These are phyloP conservation scores for Nicotiana obtusifolia DNA, from an alignment of 257 asterid genomes.

Conservation along the genomic window DNA sequence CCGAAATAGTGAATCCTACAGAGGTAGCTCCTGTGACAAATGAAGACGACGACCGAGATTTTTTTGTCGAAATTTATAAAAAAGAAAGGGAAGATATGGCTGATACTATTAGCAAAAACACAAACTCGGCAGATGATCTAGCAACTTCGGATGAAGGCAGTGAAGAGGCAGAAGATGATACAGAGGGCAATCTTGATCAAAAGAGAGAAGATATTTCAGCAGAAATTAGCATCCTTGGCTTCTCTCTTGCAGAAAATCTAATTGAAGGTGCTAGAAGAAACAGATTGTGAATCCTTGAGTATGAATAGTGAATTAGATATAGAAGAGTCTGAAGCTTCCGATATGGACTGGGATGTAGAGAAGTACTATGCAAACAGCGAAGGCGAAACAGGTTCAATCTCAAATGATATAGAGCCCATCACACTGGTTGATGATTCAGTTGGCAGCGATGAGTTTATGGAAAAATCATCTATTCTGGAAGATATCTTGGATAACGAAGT, in stretches of 20 bases:
- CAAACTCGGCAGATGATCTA: not conserved
- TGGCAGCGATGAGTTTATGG: not conserved
- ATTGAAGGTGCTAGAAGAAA: slow-evolving; percentile 8
- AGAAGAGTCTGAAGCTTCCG: slow-evolving; percentile 34
- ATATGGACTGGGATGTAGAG: slow-evolving; percentile 51
- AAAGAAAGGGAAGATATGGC: slow-evolving; percentile 21
- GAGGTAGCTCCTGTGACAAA: slow-evolving; percentile 13
- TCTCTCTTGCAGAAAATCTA: slow-evolving; percentile 9
- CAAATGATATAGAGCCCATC: not conserved
- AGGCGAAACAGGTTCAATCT: not conserved
- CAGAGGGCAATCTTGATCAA: slow-evolving; percentile 10
- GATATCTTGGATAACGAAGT: slow-evolving; percentile 30
- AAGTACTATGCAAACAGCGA: slow-evolving; percentile 9
- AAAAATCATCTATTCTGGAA: slow-evolving; percentile 5
- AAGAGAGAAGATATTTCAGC: not conserved
- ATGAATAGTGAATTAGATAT: slow-evolving; percentile 6
- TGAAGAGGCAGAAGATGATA: slow-evolving; percentile 13
- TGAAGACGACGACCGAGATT: slow-evolving; percentile 27
- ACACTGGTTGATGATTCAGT: slow-evolving; percentile 6
- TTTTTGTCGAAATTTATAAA: slow-evolving; percentile 48
- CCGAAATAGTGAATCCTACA: not conserved
- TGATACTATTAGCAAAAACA: not conserved
- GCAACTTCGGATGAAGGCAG: not conserved
- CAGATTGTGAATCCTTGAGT: slow-evolving; percentile 6
- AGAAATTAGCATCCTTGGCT: not conserved